Evolutionary conservation across 352 stramenopile genomes (phyloP), one percentile per base, ranked within the genome.

Genomic region (Globisporangium iwayamae): DNA sequence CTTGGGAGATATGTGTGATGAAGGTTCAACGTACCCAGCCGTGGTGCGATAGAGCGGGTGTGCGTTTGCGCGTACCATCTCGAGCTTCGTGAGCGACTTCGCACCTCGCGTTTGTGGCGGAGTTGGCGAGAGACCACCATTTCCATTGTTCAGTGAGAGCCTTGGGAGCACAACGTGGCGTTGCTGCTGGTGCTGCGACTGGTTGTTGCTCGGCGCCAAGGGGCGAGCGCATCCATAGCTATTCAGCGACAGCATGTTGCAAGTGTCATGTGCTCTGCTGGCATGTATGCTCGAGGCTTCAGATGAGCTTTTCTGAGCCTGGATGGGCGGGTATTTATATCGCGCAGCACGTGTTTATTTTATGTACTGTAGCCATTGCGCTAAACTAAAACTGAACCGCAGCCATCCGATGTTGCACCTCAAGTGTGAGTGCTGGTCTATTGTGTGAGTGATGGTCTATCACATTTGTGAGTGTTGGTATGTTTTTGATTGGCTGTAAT

Each of bases 21-120:
- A 41, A 39, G 2, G 30, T 14, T 6, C 11, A 30, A 47, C 62
- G 11, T 47, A 79, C 74, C 76, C 75, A 3, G 78, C 60, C 11
- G 81, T 90, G 4, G 81, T 90, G 48, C 73, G 75, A 54, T 84
- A 90, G 52, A 88, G 69, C 34, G 78, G 81, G 57, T 90, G 78
- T 5, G 64, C 63, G 3, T 53, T 39, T 2, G 52, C 45, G 1
- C 78, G 78, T 56, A 83, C 62, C 53, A 85, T 54, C 46, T 87
- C 78, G 32, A 86, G 52, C 65, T 86, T 90, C 30, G 62, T 67
- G 39, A 90, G 72, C 55, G 78, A 89, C 10, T 73, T 76, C 18
- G 66, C 69, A 34, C 70, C 69, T 11, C 69, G 69, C 2, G 71
- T 60, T 1, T 68, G 70, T 11, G 73, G 65, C 3, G 73, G 69